Evolutionary conservation across 345 rosid species (phyloP).

Genomic region (Lepidium sativum): DNA sequence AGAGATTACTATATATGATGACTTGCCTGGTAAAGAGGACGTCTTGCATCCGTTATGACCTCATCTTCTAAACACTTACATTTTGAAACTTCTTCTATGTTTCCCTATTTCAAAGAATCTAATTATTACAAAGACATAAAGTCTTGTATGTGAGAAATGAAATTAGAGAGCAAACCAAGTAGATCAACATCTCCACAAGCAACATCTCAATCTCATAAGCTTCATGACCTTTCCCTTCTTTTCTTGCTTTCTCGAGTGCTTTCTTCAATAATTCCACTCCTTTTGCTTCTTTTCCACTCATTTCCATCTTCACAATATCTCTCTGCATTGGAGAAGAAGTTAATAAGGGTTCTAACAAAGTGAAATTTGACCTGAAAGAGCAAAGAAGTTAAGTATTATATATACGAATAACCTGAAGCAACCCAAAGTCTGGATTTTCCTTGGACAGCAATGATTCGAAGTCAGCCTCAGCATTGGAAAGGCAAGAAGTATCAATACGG

Average conservation of each 20-base stretch:
- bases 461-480: conserved; percentile 20
- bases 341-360: neutral
- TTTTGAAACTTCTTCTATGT: conserved; percentile 26
- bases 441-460: conserved; percentile 24
- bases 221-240: conserved; percentile 31
- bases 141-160: neutral
- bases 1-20: neutral
- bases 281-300: conserved; percentile 48
- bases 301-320: conserved; percentile 42
- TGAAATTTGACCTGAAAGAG: neutral
- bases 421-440: conserved; percentile 31
- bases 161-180: conserved; percentile 35
- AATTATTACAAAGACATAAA: neutral
- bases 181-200: conserved; percentile 55
- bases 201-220: conserved; percentile 56
- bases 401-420: conserved; percentile 39
- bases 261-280: conserved; percentile 28
- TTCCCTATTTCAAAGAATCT: conserved; percentile 26
- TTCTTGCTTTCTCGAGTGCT: conserved; percentile 24
- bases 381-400: neutral
- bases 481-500: conserved; percentile 21
- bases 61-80: conserved; percentile 38
- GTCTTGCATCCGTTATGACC: conserved; percentile 39
- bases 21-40: conserved; percentile 46
- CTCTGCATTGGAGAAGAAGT: conserved; percentile 3